phyloP scores from a whole-genome alignment of 306 rosid genomes.

The Cicer arietinum region DNA sequence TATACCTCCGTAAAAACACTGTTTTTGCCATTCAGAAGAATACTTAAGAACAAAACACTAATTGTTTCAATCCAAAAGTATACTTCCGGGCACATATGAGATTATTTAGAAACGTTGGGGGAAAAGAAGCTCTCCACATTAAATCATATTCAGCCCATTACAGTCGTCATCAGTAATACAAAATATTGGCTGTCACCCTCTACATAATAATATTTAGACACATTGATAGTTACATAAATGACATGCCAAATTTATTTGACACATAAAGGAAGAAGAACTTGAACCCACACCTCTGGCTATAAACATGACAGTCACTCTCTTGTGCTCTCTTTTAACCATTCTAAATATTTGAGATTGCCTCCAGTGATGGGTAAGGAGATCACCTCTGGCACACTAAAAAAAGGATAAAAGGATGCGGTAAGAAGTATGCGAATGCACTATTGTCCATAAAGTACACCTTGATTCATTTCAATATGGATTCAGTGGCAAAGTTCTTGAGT shows the following conservation, averaged over 20 bases:
- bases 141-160: slow-evolving; percentile 20
- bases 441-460: slow-evolving; percentile 1
- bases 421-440: slow-evolving; percentile 6
- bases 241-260: slow-evolving; percentile 38
- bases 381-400: slow-evolving; percentile 90
- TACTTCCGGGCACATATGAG: too few species aligned
- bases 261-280: slow-evolving; percentile 28
- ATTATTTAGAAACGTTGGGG: too few species aligned
- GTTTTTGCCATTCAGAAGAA: too few species aligned
- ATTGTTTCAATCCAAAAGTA: too few species aligned
- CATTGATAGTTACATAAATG: slow-evolving; percentile 36
- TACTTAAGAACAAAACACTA: too few species aligned
- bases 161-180: slow-evolving; percentile 10
- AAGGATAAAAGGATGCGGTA: slow-evolving; percentile 37
- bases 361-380: slow-evolving; percentile 89
- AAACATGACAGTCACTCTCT: slow-evolving; percentile 62
- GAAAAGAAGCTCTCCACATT: not conserved
- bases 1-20: too few species aligned
- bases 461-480: slow-evolving; percentile 28
- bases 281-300: slow-evolving; percentile 31
- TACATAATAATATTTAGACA: slow-evolving; percentile 1
- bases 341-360: slow-evolving; percentile 74
- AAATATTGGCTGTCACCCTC: slow-evolving; percentile 4
- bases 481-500: slow-evolving; percentile 16
- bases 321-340: slow-evolving; percentile 91